Percentiles rank a stretch among this genome's conserved stretches.
Conservation (phyloP, 192 early-diverging fungal species). For the Radiomyces spectabilis region DNA sequence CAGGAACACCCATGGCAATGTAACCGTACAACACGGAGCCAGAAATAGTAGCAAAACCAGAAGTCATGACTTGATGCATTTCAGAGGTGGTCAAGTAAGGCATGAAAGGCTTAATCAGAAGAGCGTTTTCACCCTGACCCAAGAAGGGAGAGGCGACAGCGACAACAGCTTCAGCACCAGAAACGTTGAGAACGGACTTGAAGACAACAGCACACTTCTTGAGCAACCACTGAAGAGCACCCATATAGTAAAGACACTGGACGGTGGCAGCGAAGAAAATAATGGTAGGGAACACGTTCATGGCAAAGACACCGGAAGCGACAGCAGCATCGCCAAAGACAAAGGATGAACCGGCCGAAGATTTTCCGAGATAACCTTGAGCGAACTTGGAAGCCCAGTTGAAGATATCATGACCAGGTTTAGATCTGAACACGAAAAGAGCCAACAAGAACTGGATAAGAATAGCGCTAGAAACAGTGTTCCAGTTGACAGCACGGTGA, state of each 20-base stretch:
- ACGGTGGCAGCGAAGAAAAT: constrained; percentile 87
- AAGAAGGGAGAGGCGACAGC: constrained; percentile 82
- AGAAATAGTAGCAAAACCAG: constrained; percentile 87
- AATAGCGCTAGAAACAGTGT: constrained; percentile 61
- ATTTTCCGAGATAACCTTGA: constrained; percentile 55
- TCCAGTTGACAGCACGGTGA: constrained; percentile 62
- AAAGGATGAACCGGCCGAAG: constrained; percentile 61
- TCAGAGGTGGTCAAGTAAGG: constrained; percentile 79
- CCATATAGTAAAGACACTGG: constrained; percentile 76
- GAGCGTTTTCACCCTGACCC: constrained; percentile 74
- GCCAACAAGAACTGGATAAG: constrained; percentile 74
- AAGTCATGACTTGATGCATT: constrained; percentile 80
- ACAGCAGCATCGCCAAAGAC: constrained; percentile 51
- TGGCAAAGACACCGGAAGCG: constrained; percentile 46
- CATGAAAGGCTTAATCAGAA: constrained; percentile 76
- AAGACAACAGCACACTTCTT: constrained; percentile 54
- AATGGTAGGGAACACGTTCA: constrained; percentile 73
- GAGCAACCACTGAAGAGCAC: constrained; percentile 77
- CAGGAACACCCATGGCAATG: constrained; percentile 57
- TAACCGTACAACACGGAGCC: constrained; percentile 76
- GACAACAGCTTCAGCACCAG: constrained; percentile 78
- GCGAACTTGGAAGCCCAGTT: constrained; percentile 53
- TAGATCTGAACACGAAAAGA: constrained; percentile 68
- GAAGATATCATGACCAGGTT: constrained; percentile 68
- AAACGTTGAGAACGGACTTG: constrained; percentile 60